Evolutionary conservation across 2,329 filamentous ascomycete species (phyloP).

Genomic region (Tolypocladium cylindrosporum): DNA sequence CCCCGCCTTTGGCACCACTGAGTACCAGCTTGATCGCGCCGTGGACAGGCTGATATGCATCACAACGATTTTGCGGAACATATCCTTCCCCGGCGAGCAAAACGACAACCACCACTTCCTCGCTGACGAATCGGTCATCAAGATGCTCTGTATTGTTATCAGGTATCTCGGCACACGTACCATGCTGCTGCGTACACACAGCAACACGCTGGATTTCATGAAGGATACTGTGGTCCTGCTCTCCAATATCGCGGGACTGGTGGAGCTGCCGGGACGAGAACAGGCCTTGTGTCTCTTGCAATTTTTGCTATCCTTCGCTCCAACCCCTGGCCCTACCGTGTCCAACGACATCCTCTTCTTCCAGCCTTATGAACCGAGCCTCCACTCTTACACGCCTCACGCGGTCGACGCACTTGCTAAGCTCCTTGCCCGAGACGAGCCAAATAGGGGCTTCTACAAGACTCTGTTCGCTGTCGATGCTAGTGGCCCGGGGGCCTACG

Average conservation of each 20-base stretch:
- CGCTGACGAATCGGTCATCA: slow-evolving; percentile 67
- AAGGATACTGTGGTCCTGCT: slow-evolving; percentile 86
- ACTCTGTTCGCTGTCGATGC: slow-evolving; percentile 69
- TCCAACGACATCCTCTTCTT: slow-evolving; percentile 58
- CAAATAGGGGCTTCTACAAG: slow-evolving; percentile 78
- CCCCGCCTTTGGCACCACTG: slow-evolving; percentile 61
- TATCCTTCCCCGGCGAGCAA: slow-evolving; percentile 63
- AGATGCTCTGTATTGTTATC: slow-evolving; percentile 75
- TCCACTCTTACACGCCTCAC: slow-evolving; percentile 81
- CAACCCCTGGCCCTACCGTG: slow-evolving; percentile 57
- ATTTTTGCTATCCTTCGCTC: slow-evolving; percentile 85
- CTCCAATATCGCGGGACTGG: slow-evolving; percentile 73
- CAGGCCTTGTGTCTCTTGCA: slow-evolving; percentile 80
- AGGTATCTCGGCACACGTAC: slow-evolving; percentile 82
- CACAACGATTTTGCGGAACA: slow-evolving; percentile 83
- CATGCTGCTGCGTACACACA: slow-evolving; percentile 70
- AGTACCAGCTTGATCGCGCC: slow-evolving; percentile 76
- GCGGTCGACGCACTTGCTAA: slow-evolving; percentile 89
- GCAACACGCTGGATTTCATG: slow-evolving; percentile 91
- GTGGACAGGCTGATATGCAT: slow-evolving; percentile 84
- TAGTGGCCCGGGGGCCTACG: slow-evolving; percentile 52
- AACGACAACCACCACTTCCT: slow-evolving; percentile 62
- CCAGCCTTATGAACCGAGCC: slow-evolving; percentile 64
- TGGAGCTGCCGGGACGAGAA: slow-evolving; percentile 76
- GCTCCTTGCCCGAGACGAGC: slow-evolving; percentile 83